Percentiles rank a stretch among this genome's conserved stretches.
phyloP scores from a whole-genome alignment of 352 stramenopile genomes.

The Globisporangium nagaii region DNA sequence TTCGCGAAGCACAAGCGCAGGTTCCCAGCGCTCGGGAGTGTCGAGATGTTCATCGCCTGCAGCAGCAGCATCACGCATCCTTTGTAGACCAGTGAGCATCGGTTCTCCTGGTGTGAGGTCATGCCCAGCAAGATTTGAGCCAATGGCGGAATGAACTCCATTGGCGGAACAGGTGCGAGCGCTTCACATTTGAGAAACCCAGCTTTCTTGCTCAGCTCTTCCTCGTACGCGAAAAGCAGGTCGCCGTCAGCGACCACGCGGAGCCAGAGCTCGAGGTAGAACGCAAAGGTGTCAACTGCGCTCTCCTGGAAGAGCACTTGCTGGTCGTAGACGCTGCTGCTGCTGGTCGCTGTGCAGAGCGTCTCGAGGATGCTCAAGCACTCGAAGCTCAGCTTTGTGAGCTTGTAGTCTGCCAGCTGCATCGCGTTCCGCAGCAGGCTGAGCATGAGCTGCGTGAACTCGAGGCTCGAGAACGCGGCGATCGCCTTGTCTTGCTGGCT shows the following conservation, averaged over 20 bases:
- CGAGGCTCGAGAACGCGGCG: slow-evolving; percentile 28
- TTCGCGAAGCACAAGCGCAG: slow-evolving; percentile 19
- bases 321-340: slow-evolving; percentile 24
- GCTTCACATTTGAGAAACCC: slow-evolving; percentile 1
- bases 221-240: neutral
- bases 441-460: slow-evolving; percentile 34
- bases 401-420: neutral
- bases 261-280: slow-evolving; percentile 32
- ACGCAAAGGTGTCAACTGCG: slow-evolving; percentile 33
- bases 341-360: slow-evolving; percentile 12
- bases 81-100: slow-evolving; percentile 14
- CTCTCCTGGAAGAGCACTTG: slow-evolving; percentile 32
- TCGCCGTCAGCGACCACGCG: neutral
- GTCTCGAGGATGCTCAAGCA: slow-evolving; percentile 36
- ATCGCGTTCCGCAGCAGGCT: slow-evolving; percentile 25
- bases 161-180: neutral
- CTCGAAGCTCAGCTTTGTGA: slow-evolving; percentile 21
- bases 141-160: slow-evolving; percentile 12
- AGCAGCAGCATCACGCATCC: slow-evolving; percentile 14
- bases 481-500: slow-evolving; percentile 27
- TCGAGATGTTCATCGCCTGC: slow-evolving; percentile 13
- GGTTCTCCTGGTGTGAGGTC: slow-evolving; percentile 14
- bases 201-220: neutral
- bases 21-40: slow-evolving; percentile 18
- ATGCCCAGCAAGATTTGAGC: slow-evolving; percentile 7